Evolutionary conservation across 257 asterid genomes (phyloP).

Genomic region (Cynanchum wilfordii): DNA sequence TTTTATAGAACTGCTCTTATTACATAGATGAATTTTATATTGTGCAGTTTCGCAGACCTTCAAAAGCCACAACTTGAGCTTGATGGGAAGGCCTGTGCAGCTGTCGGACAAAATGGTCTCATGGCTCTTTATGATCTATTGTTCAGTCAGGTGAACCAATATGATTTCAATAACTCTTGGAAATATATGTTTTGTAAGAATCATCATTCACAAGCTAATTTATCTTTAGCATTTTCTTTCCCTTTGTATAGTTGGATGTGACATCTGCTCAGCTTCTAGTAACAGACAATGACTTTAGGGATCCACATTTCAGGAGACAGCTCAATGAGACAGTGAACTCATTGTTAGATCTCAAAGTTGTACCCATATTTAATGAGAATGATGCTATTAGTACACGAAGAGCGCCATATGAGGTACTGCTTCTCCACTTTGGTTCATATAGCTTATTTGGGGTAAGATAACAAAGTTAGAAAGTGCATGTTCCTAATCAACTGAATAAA

Average conservation of each 20-base stretch:
- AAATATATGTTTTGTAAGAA: neutral
- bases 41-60: conserved; percentile 83
- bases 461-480: neutral
- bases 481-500: neutral
- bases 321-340: conserved; percentile 59
- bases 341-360: conserved; percentile 52
- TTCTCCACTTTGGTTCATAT: conserved; percentile 12
- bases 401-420: conserved; percentile 82
- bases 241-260: conserved; percentile 55
- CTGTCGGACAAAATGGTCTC: conserved; percentile 97
- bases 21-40: neutral
- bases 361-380: conserved; percentile 78
- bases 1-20: no score
- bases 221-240: conserved; percentile 7
- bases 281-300: conserved; percentile 73
- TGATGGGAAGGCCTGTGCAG: conserved; percentile 99
- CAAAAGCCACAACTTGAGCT: conserved; percentile 97
- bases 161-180: neutral
- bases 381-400: conserved; percentile 73
- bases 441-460: neutral
- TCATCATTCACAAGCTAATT: neutral
- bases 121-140: conserved; percentile 92
- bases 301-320: conserved; percentile 58
- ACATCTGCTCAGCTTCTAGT: conserved; percentile 82
- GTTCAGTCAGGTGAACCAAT: conserved; percentile 81